Percentiles rank a stretch among this genome's conserved stretches.
Conservation (phyloP, 2,329 filamentous ascomycete genomes). For the Aspergillus versicolor region DNA sequence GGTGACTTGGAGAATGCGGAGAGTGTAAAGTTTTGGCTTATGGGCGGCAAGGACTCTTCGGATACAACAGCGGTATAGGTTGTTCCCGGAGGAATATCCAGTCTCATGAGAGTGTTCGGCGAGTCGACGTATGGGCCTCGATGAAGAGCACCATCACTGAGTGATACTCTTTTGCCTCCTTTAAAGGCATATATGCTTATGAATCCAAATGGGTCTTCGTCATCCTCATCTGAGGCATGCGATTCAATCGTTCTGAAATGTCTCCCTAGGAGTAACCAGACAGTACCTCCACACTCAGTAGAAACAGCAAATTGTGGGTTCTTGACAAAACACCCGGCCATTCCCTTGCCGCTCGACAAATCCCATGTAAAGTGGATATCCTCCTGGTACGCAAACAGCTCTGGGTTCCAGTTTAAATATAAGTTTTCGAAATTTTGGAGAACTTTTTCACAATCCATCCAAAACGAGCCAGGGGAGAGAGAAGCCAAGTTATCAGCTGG, state of each 20-base stretch:
- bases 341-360: slow-evolving; percentile 51
- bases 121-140: slow-evolving; percentile 90
- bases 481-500: slow-evolving; percentile 19
- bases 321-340: slow-evolving; percentile 70
- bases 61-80: slow-evolving; percentile 68
- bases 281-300: slow-evolving; percentile 55
- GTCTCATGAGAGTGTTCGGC: slow-evolving; percentile 80
- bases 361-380: slow-evolving; percentile 91
- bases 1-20: slow-evolving; percentile 72
- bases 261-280: slow-evolving; percentile 83
- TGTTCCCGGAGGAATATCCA: slow-evolving; percentile 57
- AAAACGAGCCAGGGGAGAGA: slow-evolving; percentile 72
- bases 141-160: slow-evolving; percentile 69
- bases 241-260: slow-evolving; percentile 68
- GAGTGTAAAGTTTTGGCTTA: slow-evolving; percentile 79
- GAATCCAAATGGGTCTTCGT: slow-evolving; percentile 65
- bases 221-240: slow-evolving; percentile 31
- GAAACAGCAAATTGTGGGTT: slow-evolving; percentile 62
- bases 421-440: slow-evolving; percentile 92
- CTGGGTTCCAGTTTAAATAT: slow-evolving; percentile 96
- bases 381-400: slow-evolving; percentile 74
- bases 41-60: slow-evolving; percentile 72
- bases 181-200: slow-evolving; percentile 85
- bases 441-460: slow-evolving; percentile 86
- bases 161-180: slow-evolving; percentile 67